These are phyloP conservation scores for Melaleuca alternifolia DNA, from an alignment of 345 rosid genomes.

Conservation along the genomic window DNA sequence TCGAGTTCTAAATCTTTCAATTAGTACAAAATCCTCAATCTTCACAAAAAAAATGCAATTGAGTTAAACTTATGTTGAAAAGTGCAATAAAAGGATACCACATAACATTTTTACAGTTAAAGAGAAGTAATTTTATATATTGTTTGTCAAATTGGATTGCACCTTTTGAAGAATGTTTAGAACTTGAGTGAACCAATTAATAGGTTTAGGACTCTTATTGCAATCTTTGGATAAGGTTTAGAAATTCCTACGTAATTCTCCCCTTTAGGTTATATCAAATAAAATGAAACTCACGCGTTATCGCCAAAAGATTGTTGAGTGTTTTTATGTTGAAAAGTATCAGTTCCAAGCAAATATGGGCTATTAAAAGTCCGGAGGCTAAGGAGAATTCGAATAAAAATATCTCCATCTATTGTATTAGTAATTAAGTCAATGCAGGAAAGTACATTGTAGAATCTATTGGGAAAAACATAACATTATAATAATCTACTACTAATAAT, in stretches of 20 bases:
- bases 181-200: not conserved
- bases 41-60: not conserved
- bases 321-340: not conserved
- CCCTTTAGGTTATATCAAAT: not conserved
- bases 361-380: not conserved
- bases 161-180: no score
- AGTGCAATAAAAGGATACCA: not conserved
- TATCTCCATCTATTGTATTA: not conserved
- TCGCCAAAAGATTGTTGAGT: not conserved
- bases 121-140: not conserved
- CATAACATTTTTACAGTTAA: not conserved
- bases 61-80: not conserved
- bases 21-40: not conserved
- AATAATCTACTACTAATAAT: not conserved
- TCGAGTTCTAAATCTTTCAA: not conserved
- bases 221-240: not conserved
- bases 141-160: not conserved
- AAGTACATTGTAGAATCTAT: not conserved
- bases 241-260: not conserved
- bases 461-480: not conserved
- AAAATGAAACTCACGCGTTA: not conserved
- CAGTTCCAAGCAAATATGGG: not conserved
- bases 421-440: not conserved
- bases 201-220: not conserved
- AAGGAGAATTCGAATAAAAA: not conserved